These are phyloP conservation scores for Colletotrichum abscissum DNA, from an alignment of 2,329 filamentous ascomycete species.

Conservation along the genomic window DNA sequence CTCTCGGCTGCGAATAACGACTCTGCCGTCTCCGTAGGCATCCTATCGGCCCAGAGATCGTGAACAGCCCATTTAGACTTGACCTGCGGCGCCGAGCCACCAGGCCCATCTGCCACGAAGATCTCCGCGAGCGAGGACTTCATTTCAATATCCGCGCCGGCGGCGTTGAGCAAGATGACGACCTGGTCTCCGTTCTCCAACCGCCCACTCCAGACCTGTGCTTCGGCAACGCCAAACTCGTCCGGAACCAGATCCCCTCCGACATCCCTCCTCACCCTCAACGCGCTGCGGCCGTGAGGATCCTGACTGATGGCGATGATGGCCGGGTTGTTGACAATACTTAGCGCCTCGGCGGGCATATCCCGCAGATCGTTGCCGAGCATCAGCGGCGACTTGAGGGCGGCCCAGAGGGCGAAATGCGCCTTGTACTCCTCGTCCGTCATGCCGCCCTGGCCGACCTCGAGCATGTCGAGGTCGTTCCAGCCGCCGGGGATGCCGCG, in stretches of 20 bases:
- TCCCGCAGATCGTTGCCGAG: conserved; percentile 52
- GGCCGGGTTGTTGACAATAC: conserved; percentile 39
- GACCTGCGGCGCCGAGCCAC: conserved; percentile 37
- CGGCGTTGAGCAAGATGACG: conserved; percentile 35
- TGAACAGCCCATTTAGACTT: conserved; percentile 37
- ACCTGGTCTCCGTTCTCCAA: conserved; percentile 38
- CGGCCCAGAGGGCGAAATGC: conserved; percentile 59
- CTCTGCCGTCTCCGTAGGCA: conserved; percentile 32
- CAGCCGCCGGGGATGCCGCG: conserved; percentile 34
- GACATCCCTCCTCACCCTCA: conserved; percentile 41
- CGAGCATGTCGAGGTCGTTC: conserved; percentile 55
- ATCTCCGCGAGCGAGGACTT: conserved; percentile 36
- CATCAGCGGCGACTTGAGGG: conserved; percentile 57
- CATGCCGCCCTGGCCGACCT: conserved; percentile 51
- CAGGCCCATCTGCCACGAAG: conserved; percentile 38
- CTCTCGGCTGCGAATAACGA: conserved; percentile 29
- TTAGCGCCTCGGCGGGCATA: conserved; percentile 35
- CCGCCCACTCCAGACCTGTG: conserved; percentile 44
- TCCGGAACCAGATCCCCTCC: conserved; percentile 48
- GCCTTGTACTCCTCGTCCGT: conserved; percentile 52
- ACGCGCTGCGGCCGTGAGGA: conserved; percentile 42
- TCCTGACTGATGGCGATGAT: conserved; percentile 49
- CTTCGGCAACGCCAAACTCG: conserved; percentile 40
- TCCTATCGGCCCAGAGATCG: conserved; percentile 38
- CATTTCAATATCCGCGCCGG: conserved; percentile 35